phyloP scores from a whole-genome alignment of 768 basidiomycete species.

The Russula brevipes region DNA sequence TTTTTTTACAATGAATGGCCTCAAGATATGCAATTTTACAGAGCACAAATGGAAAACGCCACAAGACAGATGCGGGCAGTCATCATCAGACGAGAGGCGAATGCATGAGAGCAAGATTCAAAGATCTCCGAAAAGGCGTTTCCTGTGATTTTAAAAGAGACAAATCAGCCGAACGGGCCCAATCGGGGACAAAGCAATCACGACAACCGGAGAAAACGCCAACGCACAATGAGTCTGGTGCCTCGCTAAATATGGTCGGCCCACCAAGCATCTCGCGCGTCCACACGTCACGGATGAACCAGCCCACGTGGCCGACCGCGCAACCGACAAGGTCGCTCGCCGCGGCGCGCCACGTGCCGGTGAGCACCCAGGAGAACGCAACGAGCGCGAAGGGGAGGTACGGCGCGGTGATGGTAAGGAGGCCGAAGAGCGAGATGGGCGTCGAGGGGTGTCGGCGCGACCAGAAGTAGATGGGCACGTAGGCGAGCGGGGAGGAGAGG shows the following conservation, averaged over 20 bases:
- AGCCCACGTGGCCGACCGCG: conserved; percentile 79
- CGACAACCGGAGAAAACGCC: background rate
- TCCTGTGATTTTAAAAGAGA: conserved; percentile 38
- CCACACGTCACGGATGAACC: conserved; percentile 86
- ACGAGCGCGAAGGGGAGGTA: conserved; percentile 93
- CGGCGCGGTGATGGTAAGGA: conserved; percentile 91
- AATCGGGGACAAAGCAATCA: background rate
- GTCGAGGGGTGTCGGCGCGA: conserved; percentile 89
- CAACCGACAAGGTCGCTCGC: conserved; percentile 80
- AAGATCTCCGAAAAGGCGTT: conserved; percentile 59
- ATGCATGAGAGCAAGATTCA: conserved; percentile 14
- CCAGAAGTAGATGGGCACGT: conserved; percentile 97
- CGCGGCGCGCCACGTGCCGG: conserved; percentile 79
- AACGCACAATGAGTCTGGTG: conserved; percentile 65
- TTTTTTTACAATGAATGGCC: background rate
- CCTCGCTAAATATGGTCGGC: conserved; percentile 62
- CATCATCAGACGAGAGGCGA: background rate
- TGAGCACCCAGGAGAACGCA: conserved; percentile 76
- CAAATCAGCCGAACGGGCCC: background rate
- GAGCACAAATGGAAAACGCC: background rate
- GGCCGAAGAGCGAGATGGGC: conserved; percentile 92
- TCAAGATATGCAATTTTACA: background rate
- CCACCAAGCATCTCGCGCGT: conserved; percentile 82
- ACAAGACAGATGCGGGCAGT: no score
- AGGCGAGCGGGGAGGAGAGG: conserved; percentile 87